Base-by-base conservation (phyloP, 257 asterid species). In the Penstemon barbatus region DNA sequence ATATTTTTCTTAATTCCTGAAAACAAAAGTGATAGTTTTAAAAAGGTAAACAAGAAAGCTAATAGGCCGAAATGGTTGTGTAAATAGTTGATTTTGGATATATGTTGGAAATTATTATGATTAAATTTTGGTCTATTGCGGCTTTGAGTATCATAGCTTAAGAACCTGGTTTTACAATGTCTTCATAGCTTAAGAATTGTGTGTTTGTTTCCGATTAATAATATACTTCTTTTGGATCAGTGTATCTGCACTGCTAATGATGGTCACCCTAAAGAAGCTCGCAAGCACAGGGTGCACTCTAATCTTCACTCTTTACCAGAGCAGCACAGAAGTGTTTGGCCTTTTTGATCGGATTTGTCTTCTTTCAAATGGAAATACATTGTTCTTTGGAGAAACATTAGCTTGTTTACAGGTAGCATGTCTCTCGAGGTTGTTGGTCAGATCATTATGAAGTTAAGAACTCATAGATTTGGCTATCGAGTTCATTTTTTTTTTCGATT, bases 241-340 rank as follows among this genome's bases (percentile, higher is more conserved):
- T 72, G 99, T 94, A 58, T 94, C 99, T 58, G 92, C 99, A 46
- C 96, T 94, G 52, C 83, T 94, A 45, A 91, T 94, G 99, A 94
- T 94, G 99, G 99, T 94, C 42, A 94, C 97, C 18, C 74, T 94
- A 85, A 91, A 89, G 88, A 94, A 91, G 85, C 98, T 94, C 58
- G 97, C 99, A 18, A 89, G 97, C 79, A 89, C 95, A 3, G 99
- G 99, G 37, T 94, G 98, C 84, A 94, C 97, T 62, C 86, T 94
- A 11, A 84, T 94, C 71, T 94, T 94, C 86, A 89, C 99, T 79
- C 86, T 94, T 41, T 67, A 89, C 75, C 99, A 94, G 79, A 94
- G 99, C 86, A 94, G 98, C 85, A 91, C 99, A 2, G 99, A 94
- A 83, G 99, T 94, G 36, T 94, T 94, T 81, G 99, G 99, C 78